These are phyloP conservation scores for Streptanthus diversifolius DNA, from an alignment of 345 rosid genomes.

Conservation along the genomic window DNA sequence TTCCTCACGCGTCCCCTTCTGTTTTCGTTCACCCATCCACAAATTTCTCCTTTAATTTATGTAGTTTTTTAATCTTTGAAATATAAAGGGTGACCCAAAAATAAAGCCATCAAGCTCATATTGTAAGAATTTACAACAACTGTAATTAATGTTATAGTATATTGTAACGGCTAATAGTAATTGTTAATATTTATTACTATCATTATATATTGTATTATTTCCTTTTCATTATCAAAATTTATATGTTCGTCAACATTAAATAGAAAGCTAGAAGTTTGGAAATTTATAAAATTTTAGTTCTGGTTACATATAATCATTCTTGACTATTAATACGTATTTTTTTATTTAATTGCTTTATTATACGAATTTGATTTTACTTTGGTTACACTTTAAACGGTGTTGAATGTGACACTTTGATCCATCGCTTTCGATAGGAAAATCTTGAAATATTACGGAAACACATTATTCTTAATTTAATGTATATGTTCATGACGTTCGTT, in stretches of 20 bases:
- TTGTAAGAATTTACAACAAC: background rate
- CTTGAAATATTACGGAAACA: constrained; percentile 1
- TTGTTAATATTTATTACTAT: background rate
- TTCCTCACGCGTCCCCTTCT: constrained; percentile 6
- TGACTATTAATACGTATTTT: background rate
- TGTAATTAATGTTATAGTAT: background rate
- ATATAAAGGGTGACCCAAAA: background rate
- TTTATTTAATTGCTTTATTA: background rate
- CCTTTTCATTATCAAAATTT: background rate
- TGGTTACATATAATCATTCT: background rate
- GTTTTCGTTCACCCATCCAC: background rate
- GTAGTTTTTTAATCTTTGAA: background rate
- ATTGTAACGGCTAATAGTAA: background rate
- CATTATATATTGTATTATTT: background rate
- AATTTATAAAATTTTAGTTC: background rate
- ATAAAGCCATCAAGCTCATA: background rate
- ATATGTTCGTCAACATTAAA: background rate
- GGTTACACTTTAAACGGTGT: background rate
- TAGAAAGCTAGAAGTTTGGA: background rate
- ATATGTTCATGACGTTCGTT: background rate
- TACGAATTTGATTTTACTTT: background rate
- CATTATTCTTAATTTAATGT: background rate
- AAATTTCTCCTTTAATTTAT: background rate
- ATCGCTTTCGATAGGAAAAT: constrained; percentile 17
- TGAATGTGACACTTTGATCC: constrained; percentile 14